phyloP scores from a whole-genome alignment of 2,329 filamentous ascomycete genomes.

The Fusarium abutilonis region DNA sequence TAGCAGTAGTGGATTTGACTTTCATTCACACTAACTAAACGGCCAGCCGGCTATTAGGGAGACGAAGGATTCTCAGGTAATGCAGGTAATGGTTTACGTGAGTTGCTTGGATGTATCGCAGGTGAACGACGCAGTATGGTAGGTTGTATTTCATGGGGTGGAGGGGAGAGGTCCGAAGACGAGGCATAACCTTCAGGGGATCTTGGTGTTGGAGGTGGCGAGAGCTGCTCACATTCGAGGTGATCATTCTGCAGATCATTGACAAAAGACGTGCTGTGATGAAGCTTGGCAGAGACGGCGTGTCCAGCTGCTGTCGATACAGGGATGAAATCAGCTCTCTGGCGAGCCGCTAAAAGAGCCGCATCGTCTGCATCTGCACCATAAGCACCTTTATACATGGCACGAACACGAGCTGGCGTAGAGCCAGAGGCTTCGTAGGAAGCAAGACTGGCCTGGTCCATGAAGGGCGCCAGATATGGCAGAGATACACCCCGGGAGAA shows the following conservation, averaged over 20 bases:
- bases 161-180: conserved; percentile 17
- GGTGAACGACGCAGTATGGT: conserved; percentile 28
- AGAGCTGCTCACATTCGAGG: conserved; percentile 41
- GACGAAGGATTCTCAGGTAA: conserved; percentile 52
- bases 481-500: conserved; percentile 69
- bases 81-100: conserved; percentile 57
- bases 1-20: not conserved
- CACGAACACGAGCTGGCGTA: conserved; percentile 23
- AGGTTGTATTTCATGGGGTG: conserved; percentile 25
- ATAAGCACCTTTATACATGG: conserved; percentile 31
- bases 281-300: not conserved
- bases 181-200: conserved; percentile 26
- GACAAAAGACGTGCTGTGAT: conserved; percentile 14
- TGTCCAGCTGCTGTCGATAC: conserved; percentile 1
- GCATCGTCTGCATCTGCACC: conserved; percentile 7
- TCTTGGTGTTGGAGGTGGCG: conserved; percentile 43
- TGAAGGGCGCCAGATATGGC: conserved; percentile 46
- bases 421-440: conserved; percentile 39
- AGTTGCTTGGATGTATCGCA: conserved; percentile 37
- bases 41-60: conserved; percentile 21
- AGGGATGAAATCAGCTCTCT: conserved; percentile 22
- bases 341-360: conserved; percentile 13
- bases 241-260: conserved; percentile 17
- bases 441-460: conserved; percentile 43
- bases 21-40: conserved; percentile 9